Base-by-base conservation (phyloP, 1,284 basidiomycete genomes). In the Phellopilus nigrolimitatus region DNA sequence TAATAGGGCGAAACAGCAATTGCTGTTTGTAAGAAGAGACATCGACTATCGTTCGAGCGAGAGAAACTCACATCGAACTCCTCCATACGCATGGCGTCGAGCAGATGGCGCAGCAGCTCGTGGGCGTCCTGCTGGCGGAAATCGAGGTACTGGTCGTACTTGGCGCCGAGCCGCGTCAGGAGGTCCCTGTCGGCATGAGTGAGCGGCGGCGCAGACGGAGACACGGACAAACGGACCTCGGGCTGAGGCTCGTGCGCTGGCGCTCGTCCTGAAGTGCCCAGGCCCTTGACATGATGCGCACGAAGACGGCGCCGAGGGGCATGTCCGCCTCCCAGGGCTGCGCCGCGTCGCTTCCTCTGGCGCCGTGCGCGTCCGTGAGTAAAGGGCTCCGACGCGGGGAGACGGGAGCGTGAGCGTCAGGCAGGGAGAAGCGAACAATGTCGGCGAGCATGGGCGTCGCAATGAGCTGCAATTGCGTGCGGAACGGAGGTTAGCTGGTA, bases 31-130 rank as follows among this genome's bases (percentile, higher is more conserved):
- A 34, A 9, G 7, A 44, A 44, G n/a, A 22, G 12, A 19, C 10
- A 22, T 31, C 41, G 24, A 27, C 15, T 5, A 30, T 25, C 24
- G 19, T 37, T 8, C 28, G 27, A 7, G 31, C 8, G 19, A 15
- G 19, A 15, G 24, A 15, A 41, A 46, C 88, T 67, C 60, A 92
- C 88, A 64, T 97, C 94, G 54, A 85, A 72, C 66, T 97, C 93
- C 64, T 97, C 94, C 91, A 95, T 94, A 45, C 91, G 80, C 76
- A 95, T 89, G n/a, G 84, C 88, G 65, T 97, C 94, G 40, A 97
- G 72, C 52, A 97, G 72, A 57, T 94, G 92, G 33, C 91, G 76
- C 40, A 97, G 70, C 58, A 95, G 85, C 69, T 97, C 94, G 64
- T 97, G 94, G 4, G 93, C 92, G 62, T 97, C 94, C 68, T 97